Base-by-base conservation (phyloP, 768 basidiomycete species). In the Lactarius hatsudake region DNA sequence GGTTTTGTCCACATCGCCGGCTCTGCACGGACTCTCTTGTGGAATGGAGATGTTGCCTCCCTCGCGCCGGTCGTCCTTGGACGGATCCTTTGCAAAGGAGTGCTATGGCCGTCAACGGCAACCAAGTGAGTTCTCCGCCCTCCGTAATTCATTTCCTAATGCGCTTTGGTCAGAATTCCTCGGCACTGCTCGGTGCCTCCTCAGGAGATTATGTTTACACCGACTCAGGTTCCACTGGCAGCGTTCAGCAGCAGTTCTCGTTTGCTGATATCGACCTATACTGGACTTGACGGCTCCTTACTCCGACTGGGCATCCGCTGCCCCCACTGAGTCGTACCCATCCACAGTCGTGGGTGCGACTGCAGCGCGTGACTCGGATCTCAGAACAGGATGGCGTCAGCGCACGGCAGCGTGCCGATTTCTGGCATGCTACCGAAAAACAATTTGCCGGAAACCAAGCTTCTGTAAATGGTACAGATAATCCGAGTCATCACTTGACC, bases 211-310 rank as follows among this genome's bases (percentile, higher is more conserved):
- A 68, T 43, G 23, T 58, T 30, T 62, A 59, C 42, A 40, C 61
- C 34, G 34, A 69, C 48, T 43, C 58, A n/a, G 40, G 28, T 61
- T 30, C 23, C 23, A n/a, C n/a, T n/a, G n/a, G n/a, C n/a, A n/a
- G 23, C 32, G 45, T 54, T 32, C 56, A 59, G 26, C 65, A 69
- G 26, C 57, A 53, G 32, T 68, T 62, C 53, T 59, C 68, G 40
- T 67, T 67, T 67, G 34, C 56, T 23, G 61, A 69, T 38, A 45
- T 55, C 62, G 43, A 60, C 26, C 2, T 43, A 67, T 69, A 67
- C 65, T 63, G 65, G 66, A 67, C 7, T 18, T 51, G 32, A 69
- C 60, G 38, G 30, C 57, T 10, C 42, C 65, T 43, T 69, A 43
- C 51, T 20, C 40, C 3, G 66, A 63, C 56, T 67, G 68, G 68